Evolutionary conservation across 305 asterid species (phyloP), one percentile per base, ranked within the genome.

Genomic region (Caryopteris hybrid): DNA sequence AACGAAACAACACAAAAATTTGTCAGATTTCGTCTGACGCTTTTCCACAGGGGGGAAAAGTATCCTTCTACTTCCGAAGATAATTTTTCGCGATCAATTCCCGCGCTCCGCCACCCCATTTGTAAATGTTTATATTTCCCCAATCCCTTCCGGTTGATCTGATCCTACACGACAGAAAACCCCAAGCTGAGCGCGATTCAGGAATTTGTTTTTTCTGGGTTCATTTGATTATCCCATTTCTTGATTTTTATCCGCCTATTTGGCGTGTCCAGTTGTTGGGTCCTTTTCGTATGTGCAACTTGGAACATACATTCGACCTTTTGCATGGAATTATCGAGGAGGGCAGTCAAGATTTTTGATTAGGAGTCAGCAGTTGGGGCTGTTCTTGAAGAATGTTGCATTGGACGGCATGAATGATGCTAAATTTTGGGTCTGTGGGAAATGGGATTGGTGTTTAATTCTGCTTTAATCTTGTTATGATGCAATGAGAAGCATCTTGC

Each of bases 401-500:
- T 62, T 45, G 71, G 58, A 29, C 31, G 66, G 70, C 23, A 52
- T 64, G 53, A 71, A 62, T 73, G 46, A 63, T 65, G 77, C 64
- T 38, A 10, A 53, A 72, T 75, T 71, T 55, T 36, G 29, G 21
- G 50, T 53, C 27, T 53, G 39, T 69, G 8, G 64, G 38, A 68
- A 50, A 31, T 70, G 71, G 71, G 6, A 14, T 41, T 61, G 76
- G 46, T 61, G 65, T 69, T 61, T 52, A 12, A 29, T n/a, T 69
- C 16, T 45, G 71, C 47, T 64, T 21, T 22, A 42, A 61, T 53
- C 4, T 46, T 69, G 75, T 59, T 73, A 58, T 61, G 80, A 68
- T 76, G 81, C 68, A 73, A 76, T 81, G 84, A 81, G 76, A 80
- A 70, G 70, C 72, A 74, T 59, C 69, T 38, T 55, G 76, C 76